Base-by-base conservation (phyloP, 2,329 filamentous ascomycete genomes). In the Capronia americana region DNA sequence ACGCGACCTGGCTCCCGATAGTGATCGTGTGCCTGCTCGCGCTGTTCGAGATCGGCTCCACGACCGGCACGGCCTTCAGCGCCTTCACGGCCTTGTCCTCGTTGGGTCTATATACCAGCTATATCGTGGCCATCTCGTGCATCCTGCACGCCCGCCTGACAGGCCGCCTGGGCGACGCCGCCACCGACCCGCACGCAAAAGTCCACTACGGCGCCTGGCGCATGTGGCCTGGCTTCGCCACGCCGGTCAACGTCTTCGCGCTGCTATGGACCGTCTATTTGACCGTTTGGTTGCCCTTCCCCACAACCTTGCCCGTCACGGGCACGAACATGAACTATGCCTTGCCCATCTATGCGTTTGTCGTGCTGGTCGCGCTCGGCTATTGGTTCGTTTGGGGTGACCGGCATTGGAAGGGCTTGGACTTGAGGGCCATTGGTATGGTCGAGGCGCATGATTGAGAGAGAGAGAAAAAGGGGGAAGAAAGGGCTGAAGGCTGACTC, bases 71-170 rank as follows among this genome's bases (percentile, higher is more conserved):
- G 4, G 80, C 79, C 0, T 77, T 81, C 20, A 74, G 74, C 20
- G 79, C 79, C 7, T 77, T 81, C 34, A 75, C 76, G 2, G 74
- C 80, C 4, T 73, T 82, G 24, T 77, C 76, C 20, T 77, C 76
- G 30, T 72, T 78, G 41, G 74, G 75, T 5, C 71, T 80, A n/a
- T 78, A 77, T 64, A 70, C 76, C 4, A 80, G 77, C 12, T 81
- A 81, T 68, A 72, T 79, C 23, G 78, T 80, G 34, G 77, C 78
- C 7, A 78, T 81, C 55, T 58, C 55, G n/a, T 70, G 67, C 68
- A 66, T 71, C 50, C 56, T 70, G 48, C 62, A 71, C 57, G 70
- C 70, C 2, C 70, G 70, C 26, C 60, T 67, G 61, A 56, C 73
- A 10, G 76, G 74, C 3, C 76, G 77, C 0, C 69, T 80, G n/a